Evolutionary conservation across 2,329 filamentous ascomycete species (phyloP).

Genomic region (Didymella segeticola): DNA sequence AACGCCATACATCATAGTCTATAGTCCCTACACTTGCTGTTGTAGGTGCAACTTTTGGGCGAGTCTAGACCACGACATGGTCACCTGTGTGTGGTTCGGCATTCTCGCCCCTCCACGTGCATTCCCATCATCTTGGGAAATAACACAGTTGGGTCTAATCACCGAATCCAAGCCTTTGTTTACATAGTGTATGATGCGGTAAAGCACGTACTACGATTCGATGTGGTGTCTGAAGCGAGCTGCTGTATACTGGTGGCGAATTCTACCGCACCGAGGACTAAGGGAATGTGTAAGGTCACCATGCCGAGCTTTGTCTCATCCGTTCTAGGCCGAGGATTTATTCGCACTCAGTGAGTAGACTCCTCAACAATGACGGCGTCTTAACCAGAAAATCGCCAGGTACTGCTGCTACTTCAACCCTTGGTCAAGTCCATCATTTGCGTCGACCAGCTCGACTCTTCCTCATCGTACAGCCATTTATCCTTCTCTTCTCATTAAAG

Average conservation of each 20-base stretch:
- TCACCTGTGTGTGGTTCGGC: neutral
- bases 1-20: neutral
- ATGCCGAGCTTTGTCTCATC: neutral
- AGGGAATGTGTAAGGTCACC: neutral
- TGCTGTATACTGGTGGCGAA: neutral
- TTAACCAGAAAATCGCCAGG: neutral
- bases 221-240: neutral
- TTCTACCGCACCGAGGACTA: too few relatives aligned
- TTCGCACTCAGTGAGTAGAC: neutral
- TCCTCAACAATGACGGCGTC: neutral
- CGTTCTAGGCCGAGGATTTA: neutral
- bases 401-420: neutral
- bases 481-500: conserved; percentile 23
- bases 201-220: neutral
- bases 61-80: neutral
- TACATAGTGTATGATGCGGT: neutral
- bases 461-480: conserved; percentile 19
- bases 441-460: conserved; percentile 23
- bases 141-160: neutral
- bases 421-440: neutral
- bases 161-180: neutral
- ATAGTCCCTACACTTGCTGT: neutral
- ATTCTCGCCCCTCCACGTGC: neutral
- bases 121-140: neutral
- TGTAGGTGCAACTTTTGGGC: neutral